These are phyloP conservation scores for Rheum nobile DNA, from an alignment of 148 eudicot species.

Conservation along the genomic window DNA sequence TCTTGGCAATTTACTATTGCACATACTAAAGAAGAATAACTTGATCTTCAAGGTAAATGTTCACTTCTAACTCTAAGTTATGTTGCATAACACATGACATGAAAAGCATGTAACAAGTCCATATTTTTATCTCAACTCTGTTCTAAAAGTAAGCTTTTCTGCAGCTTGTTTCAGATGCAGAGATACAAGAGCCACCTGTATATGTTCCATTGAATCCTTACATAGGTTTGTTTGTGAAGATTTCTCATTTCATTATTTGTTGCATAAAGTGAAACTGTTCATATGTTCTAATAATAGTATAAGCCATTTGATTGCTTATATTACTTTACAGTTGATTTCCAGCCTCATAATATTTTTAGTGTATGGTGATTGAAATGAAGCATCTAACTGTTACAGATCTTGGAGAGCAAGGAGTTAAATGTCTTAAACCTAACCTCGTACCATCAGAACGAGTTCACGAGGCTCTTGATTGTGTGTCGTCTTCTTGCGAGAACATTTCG, in stretches of 20 bases:
- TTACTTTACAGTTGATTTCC: not conserved
- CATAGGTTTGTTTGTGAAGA: slow-evolving; percentile 32
- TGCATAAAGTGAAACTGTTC: not conserved
- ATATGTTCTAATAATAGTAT: not conserved
- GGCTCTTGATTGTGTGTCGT: slow-evolving; percentile 57
- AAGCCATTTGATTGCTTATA: not conserved
- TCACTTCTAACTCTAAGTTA: not conserved
- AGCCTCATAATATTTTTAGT: not conserved
- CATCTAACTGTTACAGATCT: slow-evolving; percentile 24
- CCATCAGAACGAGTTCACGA: slow-evolving; percentile 50
- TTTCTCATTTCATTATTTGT: not conserved
- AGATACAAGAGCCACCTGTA: slow-evolving; percentile 67
- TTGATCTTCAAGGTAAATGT: slow-evolving; percentile 66
- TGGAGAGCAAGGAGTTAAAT: slow-evolving; percentile 38
- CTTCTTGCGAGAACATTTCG: slow-evolving; percentile 11
- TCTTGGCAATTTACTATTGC: slow-evolving; percentile 36
- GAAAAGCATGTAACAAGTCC: not conserved
- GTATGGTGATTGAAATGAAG: not conserved
- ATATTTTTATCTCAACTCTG: not conserved
- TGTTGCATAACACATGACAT: no score
- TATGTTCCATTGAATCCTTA: slow-evolving; percentile 58
- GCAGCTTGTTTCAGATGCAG: slow-evolving; percentile 88
- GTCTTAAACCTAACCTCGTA: slow-evolving; percentile 25
- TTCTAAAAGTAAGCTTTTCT: slow-evolving; percentile 10
- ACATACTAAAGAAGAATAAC: slow-evolving; percentile 68